Evolutionary conservation across 768 basidiomycete species (phyloP), one percentile per base, ranked within the genome.

Genomic region (Macrolepiota fuliginosa): DNA sequence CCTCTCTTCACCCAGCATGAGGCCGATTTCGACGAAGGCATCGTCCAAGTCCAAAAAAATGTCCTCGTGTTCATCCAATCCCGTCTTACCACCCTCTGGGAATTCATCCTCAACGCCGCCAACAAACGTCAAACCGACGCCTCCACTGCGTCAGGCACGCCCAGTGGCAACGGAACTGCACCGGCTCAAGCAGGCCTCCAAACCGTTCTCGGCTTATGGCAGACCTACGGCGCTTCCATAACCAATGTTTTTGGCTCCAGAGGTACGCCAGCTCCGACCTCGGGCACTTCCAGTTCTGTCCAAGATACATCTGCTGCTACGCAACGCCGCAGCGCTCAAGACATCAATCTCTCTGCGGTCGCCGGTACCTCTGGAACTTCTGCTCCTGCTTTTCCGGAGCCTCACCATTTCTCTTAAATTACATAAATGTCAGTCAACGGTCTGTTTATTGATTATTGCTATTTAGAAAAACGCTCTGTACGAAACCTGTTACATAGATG

Each of bases 1-100:
- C 89, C 90, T 1, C 89, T 85, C 74, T 79, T 86, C 68, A 63
- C 68, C 56, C 75, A 74, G 61, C 84, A 90, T 66, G 88, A 90
- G 67, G 76, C 74, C 15, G 78, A 83, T 12, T 74, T 91, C 27
- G 89, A 91, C 66, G 79, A 79, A 3, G 76, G 83, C 52, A 82
- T 91, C 64, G 70, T 76, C 36, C 75, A 83, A 3, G 79, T 83
- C 3, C 86, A 88, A 63, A 68, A 68, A 64, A 87, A 86, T 64
- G 69, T 76, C 32, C 53, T 90, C 22, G 66, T 73, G n/a, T 90
- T 89, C 69, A 61, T 83, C 61, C 83, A 85, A 70, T 66, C 79
- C 11, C 84, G 82, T 64, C 58, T 88, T 55, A 57, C 75, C 13
- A 73, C 73, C 22, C 65, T 87, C 53, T 80, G 83, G 76, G 80